Base-by-base conservation (phyloP, 164 flowering plant species). In the Echeveria elegans region DNA sequence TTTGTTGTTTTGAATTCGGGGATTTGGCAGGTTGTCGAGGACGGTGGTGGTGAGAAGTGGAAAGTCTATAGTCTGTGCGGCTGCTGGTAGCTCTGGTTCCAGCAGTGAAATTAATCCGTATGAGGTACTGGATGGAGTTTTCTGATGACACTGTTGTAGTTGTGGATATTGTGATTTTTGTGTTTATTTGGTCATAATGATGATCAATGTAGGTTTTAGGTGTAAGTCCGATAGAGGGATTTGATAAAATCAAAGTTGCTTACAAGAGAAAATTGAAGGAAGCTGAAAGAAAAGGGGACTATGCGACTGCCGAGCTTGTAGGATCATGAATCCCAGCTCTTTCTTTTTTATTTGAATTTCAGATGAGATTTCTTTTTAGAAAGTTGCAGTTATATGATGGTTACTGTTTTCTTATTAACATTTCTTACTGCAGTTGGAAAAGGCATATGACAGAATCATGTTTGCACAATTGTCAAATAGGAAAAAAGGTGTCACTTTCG, bases 401-500 rank as follows among this genome's bases (percentile, higher is more conserved):
- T 23, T 23, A 23, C 28, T 21, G 10, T 30, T 41, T 40, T 8
- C 53, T 67, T 74, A 4, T 38, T 30, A 7, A 53, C 70, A 12
- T 69, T 31, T 21, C 65, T 21, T 71, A 26, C 70, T 73, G 11
- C 84, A 94, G 97, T 82, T 94, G 74, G 97, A 91, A 74, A 79
- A 77, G 75, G 97, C 99, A 48, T 94, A 94, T 80, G 99, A 94
- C 79, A 86, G 83, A 74, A 68, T 94, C 75, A 89, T 94, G 96
- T 85, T 89, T 92, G 78, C 82, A 29, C 97, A 91, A 66, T 78
- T 94, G 53, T 71, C 77, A 15, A 82, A 85, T 62, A 77, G 98
- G 74, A 94, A 90, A 81, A 86, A 89, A 77, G 97, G 97, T 11
- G 77, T 86, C 69, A 85, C 96, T 12, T 86, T 71, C 79, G 96